Conservation (phyloP, 495 filamentous ascomycete species). For the Penicillium verhagenii region DNA sequence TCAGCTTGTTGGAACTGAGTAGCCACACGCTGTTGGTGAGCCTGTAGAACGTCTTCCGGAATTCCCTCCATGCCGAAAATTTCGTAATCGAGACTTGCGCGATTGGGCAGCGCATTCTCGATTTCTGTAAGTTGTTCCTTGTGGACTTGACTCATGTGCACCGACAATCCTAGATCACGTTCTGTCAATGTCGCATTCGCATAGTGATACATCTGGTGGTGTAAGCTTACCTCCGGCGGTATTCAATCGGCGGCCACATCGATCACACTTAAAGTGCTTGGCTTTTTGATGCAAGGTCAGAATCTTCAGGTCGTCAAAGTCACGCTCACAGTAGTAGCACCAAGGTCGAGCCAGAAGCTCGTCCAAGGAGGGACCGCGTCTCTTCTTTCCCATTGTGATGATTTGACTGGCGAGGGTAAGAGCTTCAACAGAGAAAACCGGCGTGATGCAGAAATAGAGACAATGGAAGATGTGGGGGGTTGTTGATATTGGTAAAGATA, state of each 20-base stretch:
- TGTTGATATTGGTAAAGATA: neutral
- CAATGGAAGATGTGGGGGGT: neutral
- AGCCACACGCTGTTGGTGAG: conserved; percentile 82
- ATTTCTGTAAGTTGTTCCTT: conserved; percentile 84
- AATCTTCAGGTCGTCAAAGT: conserved; percentile 96
- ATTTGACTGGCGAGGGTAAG: neutral
- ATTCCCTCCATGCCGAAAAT: conserved; percentile 99
- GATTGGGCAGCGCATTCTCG: conserved; percentile 86
- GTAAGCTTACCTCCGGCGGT: conserved; percentile 81
- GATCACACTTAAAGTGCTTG: conserved; percentile 96
- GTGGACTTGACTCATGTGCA: conserved; percentile 98
- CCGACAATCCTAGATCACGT: conserved; percentile 67
- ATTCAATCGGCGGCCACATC: conserved; percentile 82
- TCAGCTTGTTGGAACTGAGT: conserved; percentile 81
- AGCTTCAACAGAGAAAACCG: neutral
- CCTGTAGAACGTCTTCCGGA: conserved; percentile 75
- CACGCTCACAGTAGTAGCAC: conserved; percentile 99
- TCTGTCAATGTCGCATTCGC: conserved; percentile 7
- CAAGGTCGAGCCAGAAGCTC: conserved; percentile 85
- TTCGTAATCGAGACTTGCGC: conserved; percentile 81
- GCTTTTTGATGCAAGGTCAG: conserved; percentile 96
- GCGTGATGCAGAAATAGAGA: neutral
- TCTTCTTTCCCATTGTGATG: conserved; percentile 74
- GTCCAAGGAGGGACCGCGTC: conserved; percentile 78
- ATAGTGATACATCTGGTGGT: neutral